Conservation (phyloP, 2,329 filamentous ascomycete species). For the Rhexocercosporidium sp. region DNA sequence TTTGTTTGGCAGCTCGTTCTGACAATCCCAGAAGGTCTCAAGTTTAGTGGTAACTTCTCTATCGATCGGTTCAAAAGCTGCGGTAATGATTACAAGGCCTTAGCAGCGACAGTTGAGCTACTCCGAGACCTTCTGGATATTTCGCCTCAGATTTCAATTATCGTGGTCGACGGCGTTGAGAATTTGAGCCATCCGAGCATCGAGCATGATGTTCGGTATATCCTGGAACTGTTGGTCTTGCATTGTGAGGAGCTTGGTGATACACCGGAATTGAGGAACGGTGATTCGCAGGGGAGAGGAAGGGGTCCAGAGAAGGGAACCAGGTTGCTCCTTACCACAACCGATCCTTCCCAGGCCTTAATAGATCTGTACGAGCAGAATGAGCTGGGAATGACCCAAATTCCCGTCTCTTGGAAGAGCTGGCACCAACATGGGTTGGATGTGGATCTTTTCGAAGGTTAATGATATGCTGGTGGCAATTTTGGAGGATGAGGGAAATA, state of each 20-base stretch:
- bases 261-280: not conserved
- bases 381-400: not conserved
- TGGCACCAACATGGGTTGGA: not conserved
- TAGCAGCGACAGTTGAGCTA: not conserved
- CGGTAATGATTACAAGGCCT: not conserved
- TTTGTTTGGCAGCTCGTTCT: not conserved
- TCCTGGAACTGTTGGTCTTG: not conserved
- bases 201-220: not conserved
- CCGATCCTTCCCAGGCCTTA: not conserved
- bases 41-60: not conserved
- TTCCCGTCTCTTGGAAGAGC: not conserved
- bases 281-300: not conserved
- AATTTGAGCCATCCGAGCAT: not conserved
- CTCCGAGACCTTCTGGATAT: not conserved
- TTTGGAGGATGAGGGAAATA: not conserved
- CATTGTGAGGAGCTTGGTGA: not conserved
- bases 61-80: not conserved
- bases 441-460: not conserved
- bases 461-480: no score
- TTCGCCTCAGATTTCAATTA: not conserved
- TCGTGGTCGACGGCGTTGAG: not conserved
- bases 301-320: not conserved
- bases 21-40: not conserved
- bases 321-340: not conserved
- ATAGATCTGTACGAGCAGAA: not conserved